These are phyloP conservation scores for Pleoardoris graminearum DNA, from an alignment of 2,329 filamentous ascomycete species.

Conservation along the genomic window DNA sequence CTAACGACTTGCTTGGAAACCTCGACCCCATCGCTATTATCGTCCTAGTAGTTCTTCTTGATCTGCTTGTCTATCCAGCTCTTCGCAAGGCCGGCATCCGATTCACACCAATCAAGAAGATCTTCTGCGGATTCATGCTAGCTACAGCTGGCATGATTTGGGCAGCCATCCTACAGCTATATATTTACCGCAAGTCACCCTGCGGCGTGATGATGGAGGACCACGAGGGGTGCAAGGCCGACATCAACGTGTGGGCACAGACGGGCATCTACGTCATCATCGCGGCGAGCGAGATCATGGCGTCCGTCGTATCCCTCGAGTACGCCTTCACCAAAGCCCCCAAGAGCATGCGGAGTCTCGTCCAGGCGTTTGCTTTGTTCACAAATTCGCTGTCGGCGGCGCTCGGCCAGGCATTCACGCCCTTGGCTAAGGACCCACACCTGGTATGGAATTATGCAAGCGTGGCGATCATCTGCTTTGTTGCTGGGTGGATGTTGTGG, in stretches of 20 bases:
- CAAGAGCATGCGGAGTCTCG: constrained; percentile 59
- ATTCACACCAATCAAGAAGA: constrained; percentile 77
- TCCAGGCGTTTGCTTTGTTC: constrained; percentile 44
- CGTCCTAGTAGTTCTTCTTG: constrained; percentile 72
- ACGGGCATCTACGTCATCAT: constrained; percentile 58
- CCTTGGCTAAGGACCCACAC: constrained; percentile 31
- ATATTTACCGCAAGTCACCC: constrained; percentile 44
- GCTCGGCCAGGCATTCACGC: constrained; percentile 34
- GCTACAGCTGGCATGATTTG: constrained; percentile 64
- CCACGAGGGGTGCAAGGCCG: constrained; percentile 43
- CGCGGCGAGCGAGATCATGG: constrained; percentile 64
- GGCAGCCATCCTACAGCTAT: constrained; percentile 60
- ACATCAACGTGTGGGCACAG: constrained; percentile 59
- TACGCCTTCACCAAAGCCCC: constrained; percentile 76
- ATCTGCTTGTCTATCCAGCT: constrained; percentile 67
- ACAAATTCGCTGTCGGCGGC: constrained; percentile 41
- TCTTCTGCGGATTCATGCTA: constrained; percentile 70
- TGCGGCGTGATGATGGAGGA: constrained; percentile 18
- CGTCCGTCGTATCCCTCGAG: constrained; percentile 69
- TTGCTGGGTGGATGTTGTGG: constrained; percentile 22
- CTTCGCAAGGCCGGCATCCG: constrained; percentile 65
- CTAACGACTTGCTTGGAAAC: constrained; percentile 78
- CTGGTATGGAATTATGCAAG: constrained; percentile 41
- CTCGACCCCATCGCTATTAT: constrained; percentile 75
- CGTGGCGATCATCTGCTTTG: constrained; percentile 24